Percentiles rank a stretch among this genome's conserved stretches.
Evolutionary conservation across 2,329 filamentous ascomycete genomes (phyloP).

Genomic region (Beauveria sp.): DNA sequence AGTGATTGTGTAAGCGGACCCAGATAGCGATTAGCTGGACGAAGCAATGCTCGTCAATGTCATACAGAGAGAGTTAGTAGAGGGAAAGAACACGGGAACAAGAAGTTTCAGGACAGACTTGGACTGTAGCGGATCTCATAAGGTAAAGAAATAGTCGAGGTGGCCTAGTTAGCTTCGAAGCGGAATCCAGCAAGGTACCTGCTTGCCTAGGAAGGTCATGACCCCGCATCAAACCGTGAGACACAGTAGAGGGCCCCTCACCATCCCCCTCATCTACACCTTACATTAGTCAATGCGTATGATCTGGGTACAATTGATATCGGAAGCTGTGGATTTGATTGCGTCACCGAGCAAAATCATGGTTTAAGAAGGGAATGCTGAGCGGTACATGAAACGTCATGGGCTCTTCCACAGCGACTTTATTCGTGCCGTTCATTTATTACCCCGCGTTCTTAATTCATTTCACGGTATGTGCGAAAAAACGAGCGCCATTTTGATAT

Average conservation of each 20-base stretch:
- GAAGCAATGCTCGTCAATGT: not conserved
- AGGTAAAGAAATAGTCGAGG: not conserved
- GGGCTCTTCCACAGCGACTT: too few species aligned
- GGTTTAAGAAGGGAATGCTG: too few species aligned
- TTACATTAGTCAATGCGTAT: not conserved
- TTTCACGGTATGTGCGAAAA: too few species aligned
- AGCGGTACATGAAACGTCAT: too few species aligned
- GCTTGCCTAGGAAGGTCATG: not conserved
- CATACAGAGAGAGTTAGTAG: not conserved
- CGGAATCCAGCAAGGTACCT: slow-evolving; percentile 6
- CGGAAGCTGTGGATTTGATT: too few species aligned
- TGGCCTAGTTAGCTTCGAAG: not conserved
- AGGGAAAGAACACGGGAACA: not conserved
- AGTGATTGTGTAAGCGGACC: slow-evolving; percentile 19
- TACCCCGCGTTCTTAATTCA: too few species aligned
- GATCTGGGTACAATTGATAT: too few species aligned
- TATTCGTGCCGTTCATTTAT: too few species aligned
- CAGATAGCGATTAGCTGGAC: not conserved
- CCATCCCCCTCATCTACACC: not conserved
- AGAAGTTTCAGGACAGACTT: not conserved
- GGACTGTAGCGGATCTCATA: slow-evolving; percentile 5
- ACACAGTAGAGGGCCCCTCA: not conserved
- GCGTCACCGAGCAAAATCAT: too few species aligned
- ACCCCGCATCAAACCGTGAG: slow-evolving; percentile 3
- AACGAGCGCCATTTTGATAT: too few species aligned